Base-by-base conservation (phyloP, 2,329 filamentous ascomycete species). In the Seiridium cupressi region DNA sequence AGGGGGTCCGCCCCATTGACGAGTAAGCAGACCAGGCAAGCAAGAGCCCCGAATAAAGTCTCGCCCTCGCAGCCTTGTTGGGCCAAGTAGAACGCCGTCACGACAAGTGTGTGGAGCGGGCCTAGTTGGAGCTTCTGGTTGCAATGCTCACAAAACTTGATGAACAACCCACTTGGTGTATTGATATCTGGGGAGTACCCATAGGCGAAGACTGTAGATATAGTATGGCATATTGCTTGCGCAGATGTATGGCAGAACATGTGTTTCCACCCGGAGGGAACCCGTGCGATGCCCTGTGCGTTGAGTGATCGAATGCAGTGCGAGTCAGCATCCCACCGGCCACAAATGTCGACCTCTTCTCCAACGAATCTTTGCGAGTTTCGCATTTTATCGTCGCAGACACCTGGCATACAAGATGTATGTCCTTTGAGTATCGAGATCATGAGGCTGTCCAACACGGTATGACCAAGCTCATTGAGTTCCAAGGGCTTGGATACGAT, bases 221-320 rank as follows among this genome's bases (percentile, higher is more conserved):
- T 73, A 40, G 60, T 70, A 61, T 79, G 72, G 32, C 70, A 75
- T 5, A 79, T 68, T 0, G 74, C 67, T 65, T 77, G 75, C 5
- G 69, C 65, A 1, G 76, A 76, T 5, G 75, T 77, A 57, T 80
- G 75, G 57, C 77, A 80, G 60, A 80, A 79, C 51, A 72, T 74
- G 61, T 79, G 77, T 61, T 80, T 80, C 77, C 76, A 80, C 0
- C 53, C 11, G 2, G 61, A 57, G 0, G 77, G 77, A 26, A 76
- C 71, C 1, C 51, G 60, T 3, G 63, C 18, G 11, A 57, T 58
- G 1, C 74, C 74, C 1, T 58, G 62, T 1, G 63, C 64, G 9
- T 73, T 60, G 2, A 77, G 66, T 1, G 61, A 47, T 5, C 75
- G 71, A 40, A 74, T 58, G 51, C 67, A 73, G 4, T 69, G 64